Evolutionary conservation across 345 rosid species (phyloP), one percentile per base, ranked within the genome.

Genomic region (Syzygium aqueum): DNA sequence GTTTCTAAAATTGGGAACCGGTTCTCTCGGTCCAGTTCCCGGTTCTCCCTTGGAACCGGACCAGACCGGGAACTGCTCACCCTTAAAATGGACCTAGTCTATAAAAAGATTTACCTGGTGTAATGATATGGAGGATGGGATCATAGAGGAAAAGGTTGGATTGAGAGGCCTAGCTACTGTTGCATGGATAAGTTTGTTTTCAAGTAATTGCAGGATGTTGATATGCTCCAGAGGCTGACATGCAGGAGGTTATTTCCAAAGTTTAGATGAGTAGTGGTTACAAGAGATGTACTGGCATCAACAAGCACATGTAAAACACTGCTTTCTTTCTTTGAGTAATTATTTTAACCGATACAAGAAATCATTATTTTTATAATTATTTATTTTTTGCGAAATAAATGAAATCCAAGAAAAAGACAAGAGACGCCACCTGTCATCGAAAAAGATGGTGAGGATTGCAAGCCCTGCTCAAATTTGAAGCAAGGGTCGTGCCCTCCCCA

Each of bases 341-440:
- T 30, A 65, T 67, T 67, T 67, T 3, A 8, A 30, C 5, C 2
- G 13, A 17, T 30, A 17, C 7, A 10, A 3, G 5, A 7, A 5
- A 65, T 30, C 7, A 3, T 15, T 65, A 30, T 65, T 59, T 3
- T 59, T 3, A 7, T 13, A 61, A n/a, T 16, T 3, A 61, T 3
- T 61, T 5, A 6, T 59, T n/a, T 14, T n/a, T 3, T 3, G 16
- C 2, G 0, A 61, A 61, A 61, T 3, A 61, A 5, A 61, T 0
- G 4, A 4, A 61, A 6, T 27, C 30, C 6, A 33, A 17, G 6
- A 67, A 7, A 16, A 16, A 53, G 3, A 1, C 16, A 4, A 30
- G 6, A 65, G 6, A 15, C 33, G 23, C 2, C 0, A 30, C 8
- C 11, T 2, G 8, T 30, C 37, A 30, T 13, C 1, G 1, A 30